Evolutionary conservation across 768 basidiomycete species (phyloP).

Genomic region (Tricholoma furcatifolium): DNA sequence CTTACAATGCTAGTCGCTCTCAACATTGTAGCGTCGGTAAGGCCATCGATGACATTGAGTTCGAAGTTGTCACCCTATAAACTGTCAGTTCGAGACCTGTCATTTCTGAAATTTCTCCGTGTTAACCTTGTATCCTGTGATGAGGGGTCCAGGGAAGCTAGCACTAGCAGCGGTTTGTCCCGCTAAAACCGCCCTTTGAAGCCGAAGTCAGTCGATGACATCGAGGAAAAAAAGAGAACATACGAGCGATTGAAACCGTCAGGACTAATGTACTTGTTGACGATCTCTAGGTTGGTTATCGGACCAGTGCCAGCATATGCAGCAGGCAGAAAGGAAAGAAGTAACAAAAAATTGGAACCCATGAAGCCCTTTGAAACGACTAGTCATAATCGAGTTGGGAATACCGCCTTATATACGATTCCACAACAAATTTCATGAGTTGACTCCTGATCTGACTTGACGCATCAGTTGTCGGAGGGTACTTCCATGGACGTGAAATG

Average conservation of each 20-base stretch:
- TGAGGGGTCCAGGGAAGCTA: slow-evolving; percentile 28
- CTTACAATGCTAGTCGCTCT: slow-evolving; percentile 23
- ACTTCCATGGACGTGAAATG: too few relatives aligned
- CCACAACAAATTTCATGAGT: too few relatives aligned
- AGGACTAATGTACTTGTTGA: slow-evolving; percentile 44
- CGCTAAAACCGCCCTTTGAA: too few relatives aligned
- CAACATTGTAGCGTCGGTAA: slow-evolving; percentile 22
- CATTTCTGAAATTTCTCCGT: not conserved
- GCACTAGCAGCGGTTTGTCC: slow-evolving; percentile 1
- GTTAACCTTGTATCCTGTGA: slow-evolving; percentile 26
- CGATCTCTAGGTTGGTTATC: slow-evolving; percentile 32
- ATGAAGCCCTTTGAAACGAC: too few relatives aligned
- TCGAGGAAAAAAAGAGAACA: too few relatives aligned
- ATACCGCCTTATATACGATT: too few relatives aligned
- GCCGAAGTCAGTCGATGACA: slow-evolving; percentile 4
- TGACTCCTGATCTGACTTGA: too few relatives aligned
- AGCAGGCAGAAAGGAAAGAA: not conserved
- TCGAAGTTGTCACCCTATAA: slow-evolving; percentile 20
- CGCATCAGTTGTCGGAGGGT: too few relatives aligned
- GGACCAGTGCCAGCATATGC: slow-evolving; percentile 26
- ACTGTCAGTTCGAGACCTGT: too few relatives aligned
- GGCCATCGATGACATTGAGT: slow-evolving; percentile 21
- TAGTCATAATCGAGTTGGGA: too few relatives aligned
- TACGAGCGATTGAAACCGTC: slow-evolving; percentile 47
- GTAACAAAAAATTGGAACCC: too few relatives aligned